A percentile compares a stretch with the other conserved stretches of the same genome.
These are phyloP conservation scores for Elongisporangium undulatum DNA, from an alignment of 352 stramenopile genomes.

Conservation along the genomic window DNA sequence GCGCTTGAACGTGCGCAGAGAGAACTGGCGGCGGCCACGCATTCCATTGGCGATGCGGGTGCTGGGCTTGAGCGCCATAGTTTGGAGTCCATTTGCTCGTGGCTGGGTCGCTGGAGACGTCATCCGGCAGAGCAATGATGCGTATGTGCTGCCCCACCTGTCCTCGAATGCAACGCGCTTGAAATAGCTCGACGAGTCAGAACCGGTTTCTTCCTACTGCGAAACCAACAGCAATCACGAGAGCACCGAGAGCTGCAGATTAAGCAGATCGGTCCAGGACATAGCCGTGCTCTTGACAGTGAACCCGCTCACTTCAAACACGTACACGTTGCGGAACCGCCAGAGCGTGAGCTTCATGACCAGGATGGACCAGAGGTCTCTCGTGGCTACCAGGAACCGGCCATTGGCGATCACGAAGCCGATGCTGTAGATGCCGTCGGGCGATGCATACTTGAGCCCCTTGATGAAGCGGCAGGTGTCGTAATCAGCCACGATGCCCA, in stretches of 20 bases:
- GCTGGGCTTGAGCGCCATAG: not conserved
- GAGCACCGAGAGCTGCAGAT: slow-evolving; percentile 15
- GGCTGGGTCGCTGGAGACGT: not conserved
- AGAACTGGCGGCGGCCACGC: not conserved
- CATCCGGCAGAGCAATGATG: too few species aligned
- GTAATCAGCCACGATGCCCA: slow-evolving; percentile 31
- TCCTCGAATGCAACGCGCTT: too few species aligned
- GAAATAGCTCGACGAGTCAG: too few species aligned
- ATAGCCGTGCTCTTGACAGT: slow-evolving; percentile 26
- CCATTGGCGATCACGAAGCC: slow-evolving; percentile 48
- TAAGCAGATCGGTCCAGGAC: slow-evolving; percentile 15
- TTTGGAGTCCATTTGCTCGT: not conserved
- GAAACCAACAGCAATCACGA: slow-evolving; percentile 1
- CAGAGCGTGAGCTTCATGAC: slow-evolving; percentile 34
- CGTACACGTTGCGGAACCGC: slow-evolving; percentile 39
- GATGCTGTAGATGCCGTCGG: slow-evolving; percentile 55
- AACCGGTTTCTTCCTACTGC: too few species aligned
- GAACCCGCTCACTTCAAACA: slow-evolving; percentile 25
- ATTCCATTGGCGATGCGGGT: not conserved
- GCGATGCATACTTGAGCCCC: slow-evolving; percentile 23
- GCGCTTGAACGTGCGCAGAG: not conserved
- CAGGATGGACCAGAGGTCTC: slow-evolving; percentile 31
- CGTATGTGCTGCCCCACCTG: too few species aligned
- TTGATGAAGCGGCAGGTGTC: slow-evolving; percentile 31
- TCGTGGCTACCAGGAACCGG: slow-evolving; percentile 35